Percentiles rank a stretch among this genome's conserved stretches.
phyloP scores from a whole-genome alignment of 441 rosid genomes.

The Corymbia calophylla region DNA sequence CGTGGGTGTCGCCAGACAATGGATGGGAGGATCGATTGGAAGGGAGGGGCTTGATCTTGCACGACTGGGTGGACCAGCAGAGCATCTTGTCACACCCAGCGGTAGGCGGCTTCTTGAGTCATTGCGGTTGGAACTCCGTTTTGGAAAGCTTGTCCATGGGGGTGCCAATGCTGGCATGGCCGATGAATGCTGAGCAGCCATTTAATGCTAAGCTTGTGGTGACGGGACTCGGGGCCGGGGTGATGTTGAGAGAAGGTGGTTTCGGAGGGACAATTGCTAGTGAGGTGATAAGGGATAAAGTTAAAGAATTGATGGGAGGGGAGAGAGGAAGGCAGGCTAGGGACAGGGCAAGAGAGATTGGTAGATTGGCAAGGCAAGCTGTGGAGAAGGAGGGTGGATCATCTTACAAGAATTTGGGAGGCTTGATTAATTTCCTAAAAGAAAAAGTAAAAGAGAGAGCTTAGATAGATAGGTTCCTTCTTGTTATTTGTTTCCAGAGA shows the following conservation, averaged over 20 bases:
- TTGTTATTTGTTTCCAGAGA: not conserved
- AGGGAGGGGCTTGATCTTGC: constrained; percentile 9
- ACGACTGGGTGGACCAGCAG: constrained; percentile 21
- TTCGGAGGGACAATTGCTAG: not conserved
- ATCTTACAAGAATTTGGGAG: constrained; percentile 8
- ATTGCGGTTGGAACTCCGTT: constrained; percentile 32
- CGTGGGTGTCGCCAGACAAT: constrained; percentile 1
- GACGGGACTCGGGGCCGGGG: constrained; percentile 9
- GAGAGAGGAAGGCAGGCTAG: constrained; percentile 23
- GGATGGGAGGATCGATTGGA: constrained; percentile 1
- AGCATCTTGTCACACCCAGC: constrained; percentile 9
- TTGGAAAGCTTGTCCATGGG: constrained; percentile 20
- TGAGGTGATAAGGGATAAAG: constrained; percentile 10
- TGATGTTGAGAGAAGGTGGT: not conserved
- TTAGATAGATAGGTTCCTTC: not conserved
- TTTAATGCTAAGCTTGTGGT: constrained; percentile 22
- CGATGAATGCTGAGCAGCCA: constrained; percentile 22
- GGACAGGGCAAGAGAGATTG: constrained; percentile 14
- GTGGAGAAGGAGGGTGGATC: constrained; percentile 21
- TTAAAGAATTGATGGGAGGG: constrained; percentile 28
- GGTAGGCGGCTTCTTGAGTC: constrained; percentile 22
- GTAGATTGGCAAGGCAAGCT: constrained; percentile 10
- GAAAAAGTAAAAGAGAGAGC: not conserved
- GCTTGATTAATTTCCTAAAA: constrained; percentile 3
- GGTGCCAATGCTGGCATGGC: constrained; percentile 29